Evolutionary conservation across 805 yeast species (phyloP).

Genomic region (Nadsonia fulvescens): DNA sequence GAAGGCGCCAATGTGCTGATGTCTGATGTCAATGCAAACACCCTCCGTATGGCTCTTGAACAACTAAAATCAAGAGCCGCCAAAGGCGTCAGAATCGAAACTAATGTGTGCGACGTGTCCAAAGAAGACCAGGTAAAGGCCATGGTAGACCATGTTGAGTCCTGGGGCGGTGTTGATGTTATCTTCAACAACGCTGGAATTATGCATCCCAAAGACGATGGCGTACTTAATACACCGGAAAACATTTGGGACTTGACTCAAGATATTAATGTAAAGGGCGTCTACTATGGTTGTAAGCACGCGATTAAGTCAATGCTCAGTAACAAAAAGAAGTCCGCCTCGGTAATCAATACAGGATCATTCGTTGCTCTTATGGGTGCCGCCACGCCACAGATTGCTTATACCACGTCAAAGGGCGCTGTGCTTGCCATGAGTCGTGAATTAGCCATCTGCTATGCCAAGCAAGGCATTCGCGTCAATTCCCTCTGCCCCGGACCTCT

Average conservation of each 20-base stretch:
- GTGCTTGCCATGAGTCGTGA: slow-evolving; percentile 21
- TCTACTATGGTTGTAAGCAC: slow-evolving; percentile 19
- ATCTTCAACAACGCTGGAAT: slow-evolving; percentile 87
- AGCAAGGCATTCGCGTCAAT: slow-evolving; percentile 34
- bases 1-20: slow-evolving; percentile 85
- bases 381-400: slow-evolving; percentile 23
- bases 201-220: slow-evolving; percentile 17
- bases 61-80: slow-evolving; percentile 60
- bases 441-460: slow-evolving; percentile 44
- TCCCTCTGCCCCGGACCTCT: slow-evolving; percentile 43
- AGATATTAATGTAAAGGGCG: slow-evolving; percentile 22
- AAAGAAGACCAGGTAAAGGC: slow-evolving; percentile 18
- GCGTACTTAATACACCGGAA: slow-evolving; percentile 18
- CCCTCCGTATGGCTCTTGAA: slow-evolving; percentile 36
- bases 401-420: slow-evolving; percentile 23
- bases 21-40: slow-evolving; percentile 40
- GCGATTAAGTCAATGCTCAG: slow-evolving; percentile 18
- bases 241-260: slow-evolving; percentile 21
- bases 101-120: slow-evolving; percentile 16
- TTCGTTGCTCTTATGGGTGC: slow-evolving; percentile 22
- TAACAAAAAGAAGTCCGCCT: slow-evolving; percentile 14
- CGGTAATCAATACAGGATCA: slow-evolving; percentile 22
- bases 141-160: slow-evolving; percentile 32
- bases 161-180: slow-evolving; percentile 65
- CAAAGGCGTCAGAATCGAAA: slow-evolving; percentile 47